Conservation (phyloP, 2,329 filamentous ascomycete genomes). For the Aspergillus terreus region DNA sequence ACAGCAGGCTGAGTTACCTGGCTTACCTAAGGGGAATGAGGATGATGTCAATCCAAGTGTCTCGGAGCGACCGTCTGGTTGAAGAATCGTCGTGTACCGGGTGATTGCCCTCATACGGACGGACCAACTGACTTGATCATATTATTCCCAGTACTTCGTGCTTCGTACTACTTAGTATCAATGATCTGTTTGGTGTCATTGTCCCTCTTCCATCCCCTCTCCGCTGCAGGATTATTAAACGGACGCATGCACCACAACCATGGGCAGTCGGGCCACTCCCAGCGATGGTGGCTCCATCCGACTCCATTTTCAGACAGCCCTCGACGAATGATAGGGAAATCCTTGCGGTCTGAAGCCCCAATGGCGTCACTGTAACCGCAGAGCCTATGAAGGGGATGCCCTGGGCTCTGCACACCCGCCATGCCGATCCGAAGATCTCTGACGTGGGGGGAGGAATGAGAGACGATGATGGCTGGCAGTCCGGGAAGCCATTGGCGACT, state of each 20-base stretch:
- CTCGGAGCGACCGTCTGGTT: no score
- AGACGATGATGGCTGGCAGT: neutral
- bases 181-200: no score
- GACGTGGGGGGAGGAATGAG: slow-evolving; percentile 18
- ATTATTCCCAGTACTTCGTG: no score
- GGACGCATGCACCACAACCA: neutral
- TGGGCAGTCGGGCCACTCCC: neutral
- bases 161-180: no score
- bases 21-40: no score
- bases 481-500: neutral
- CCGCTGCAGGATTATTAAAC: neutral
- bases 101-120: no score
- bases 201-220: no score
- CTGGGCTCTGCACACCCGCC: slow-evolving; percentile 6
- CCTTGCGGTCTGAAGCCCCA: neutral
- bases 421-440: slow-evolving; percentile 26
- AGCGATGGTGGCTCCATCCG: neutral
- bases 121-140: no score
- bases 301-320: neutral
- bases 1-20: no score
- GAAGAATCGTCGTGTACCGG: no score
- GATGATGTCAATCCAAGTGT: no score
- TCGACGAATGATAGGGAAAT: neutral
- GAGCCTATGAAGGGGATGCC: slow-evolving; percentile 1
- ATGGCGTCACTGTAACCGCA: slow-evolving; percentile 12